These are phyloP conservation scores for Lactarius vividus DNA, from an alignment of 768 basidiomycete species.

Conservation along the genomic window DNA sequence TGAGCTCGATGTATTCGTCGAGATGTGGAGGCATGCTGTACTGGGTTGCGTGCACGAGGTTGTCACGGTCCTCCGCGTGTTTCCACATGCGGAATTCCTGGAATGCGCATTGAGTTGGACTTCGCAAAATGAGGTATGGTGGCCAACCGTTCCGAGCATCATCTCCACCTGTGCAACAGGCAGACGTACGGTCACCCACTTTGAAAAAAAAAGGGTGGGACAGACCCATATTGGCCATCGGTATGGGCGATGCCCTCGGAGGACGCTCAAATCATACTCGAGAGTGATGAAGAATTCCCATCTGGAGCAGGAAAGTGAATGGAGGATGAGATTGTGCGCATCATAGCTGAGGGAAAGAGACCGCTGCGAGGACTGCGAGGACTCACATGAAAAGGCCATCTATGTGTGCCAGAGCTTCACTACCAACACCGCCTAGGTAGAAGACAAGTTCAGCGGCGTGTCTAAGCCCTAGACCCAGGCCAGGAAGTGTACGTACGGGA, in stretches of 20 bases:
- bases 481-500: not conserved
- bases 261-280: not conserved
- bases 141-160: too few relatives aligned
- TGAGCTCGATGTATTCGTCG: too few relatives aligned
- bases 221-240: conserved; percentile 16
- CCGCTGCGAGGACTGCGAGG: not conserved
- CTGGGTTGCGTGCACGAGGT: too few relatives aligned
- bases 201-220: not conserved
- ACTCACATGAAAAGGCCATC: conserved; percentile 15
- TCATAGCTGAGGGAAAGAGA: not conserved
- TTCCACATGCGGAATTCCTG: too few relatives aligned
- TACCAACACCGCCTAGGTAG: not conserved
- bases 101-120: too few relatives aligned
- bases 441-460: not conserved
- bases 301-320: not conserved
- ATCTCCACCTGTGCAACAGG: too few relatives aligned
- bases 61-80: too few relatives aligned
- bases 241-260: conserved; percentile 7
- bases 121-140: too few relatives aligned
- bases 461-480: not conserved
- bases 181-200: too few relatives aligned
- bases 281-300: not conserved
- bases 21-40: too few relatives aligned
- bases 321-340: not conserved
- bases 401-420: conserved; percentile 14